Base-by-base conservation (phyloP, 2,329 filamentous ascomycete species). In the Tolypocladium cylindrosporum region DNA sequence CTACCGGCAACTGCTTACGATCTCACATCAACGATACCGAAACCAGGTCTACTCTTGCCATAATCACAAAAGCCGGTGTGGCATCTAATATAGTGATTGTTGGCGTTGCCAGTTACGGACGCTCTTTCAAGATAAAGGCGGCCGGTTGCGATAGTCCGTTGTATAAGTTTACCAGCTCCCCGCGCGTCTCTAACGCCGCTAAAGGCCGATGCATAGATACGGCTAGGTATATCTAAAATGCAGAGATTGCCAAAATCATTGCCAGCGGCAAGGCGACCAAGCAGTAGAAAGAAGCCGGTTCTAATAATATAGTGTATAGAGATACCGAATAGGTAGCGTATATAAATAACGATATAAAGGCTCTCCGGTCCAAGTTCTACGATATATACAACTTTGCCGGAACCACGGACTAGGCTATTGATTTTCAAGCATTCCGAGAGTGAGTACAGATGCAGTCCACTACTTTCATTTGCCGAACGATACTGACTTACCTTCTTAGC, bases 21-120 rank as follows among this genome's bases (percentile, higher is more conserved):
- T 42, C 40, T n/a, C 40, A 42, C 40, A 16, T 42, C 14, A 42
- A 42, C 14, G 4, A 19, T 19, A 42, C 40, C 16, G 40, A 42
- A 9, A 42, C 40, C 4, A n/a, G 4, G 16, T 2, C 3, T 4
- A 4, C 40, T n/a, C 7, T 42, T 2, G 16, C 40, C 4, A 42
- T 42, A 16, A 42, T 42, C 19, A 42, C 40, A 19, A 42, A 42
- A 9, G 40, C 40, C 16, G 40, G 40, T 42, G 40, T 42, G 40
- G 16, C 40, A 19, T 42, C 40, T 65, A 55, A 55, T 14, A 55
- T 48, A 31, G 19, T 55, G 1, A 27, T 48, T 3, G 54, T 55
- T 10, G 41, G 54, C 31, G 41, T 45, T 14, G 9, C 16, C n/a
- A 48, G 41, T 11, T 55, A 55, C 41, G 54, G 54, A 16, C 41